phyloP scores from a whole-genome alignment of 2,329 filamentous ascomycete species.

The Aspergillus sp. region DNA sequence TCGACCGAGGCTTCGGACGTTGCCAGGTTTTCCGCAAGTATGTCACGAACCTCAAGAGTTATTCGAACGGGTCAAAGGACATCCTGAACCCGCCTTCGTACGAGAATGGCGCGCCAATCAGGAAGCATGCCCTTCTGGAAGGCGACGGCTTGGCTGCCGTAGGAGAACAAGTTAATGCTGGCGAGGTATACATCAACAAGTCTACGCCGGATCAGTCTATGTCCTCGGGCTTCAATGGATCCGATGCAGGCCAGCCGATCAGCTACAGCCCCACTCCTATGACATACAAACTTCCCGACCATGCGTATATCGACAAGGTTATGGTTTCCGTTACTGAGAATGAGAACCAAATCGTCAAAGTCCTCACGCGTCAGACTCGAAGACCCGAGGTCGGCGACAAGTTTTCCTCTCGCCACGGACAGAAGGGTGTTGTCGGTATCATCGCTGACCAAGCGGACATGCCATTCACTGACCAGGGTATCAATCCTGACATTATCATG shows the following conservation, averaged over 20 bases:
- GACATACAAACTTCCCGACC: conserved; percentile 82
- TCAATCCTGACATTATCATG: conserved; percentile 99
- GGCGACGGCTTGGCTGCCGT: conserved; percentile 88
- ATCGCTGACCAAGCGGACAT: conserved; percentile 97
- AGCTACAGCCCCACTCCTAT: conserved; percentile 47
- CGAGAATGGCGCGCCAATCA: conserved; percentile 63
- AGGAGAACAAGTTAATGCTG: conserved; percentile 75
- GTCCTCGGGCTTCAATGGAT: conserved; percentile 65
- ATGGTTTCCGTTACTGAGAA: conserved; percentile 89
- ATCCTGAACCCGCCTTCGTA: conserved; percentile 66
- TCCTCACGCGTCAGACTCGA: conserved; percentile 94
- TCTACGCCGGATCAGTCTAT: conserved; percentile 79
- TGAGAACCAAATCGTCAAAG: conserved; percentile 85
- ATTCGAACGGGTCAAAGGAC: conserved; percentile 76
- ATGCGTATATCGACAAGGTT: conserved; percentile 92
- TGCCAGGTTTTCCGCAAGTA: conserved; percentile 99
- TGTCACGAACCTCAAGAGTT: conserved; percentile 81
- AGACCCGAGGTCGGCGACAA: conserved; percentile 96
- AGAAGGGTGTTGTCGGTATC: conserved; percentile 96
- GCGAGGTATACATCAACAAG: conserved; percentile 91
- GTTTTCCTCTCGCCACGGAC: conserved; percentile 96
- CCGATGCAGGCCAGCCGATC: conserved; percentile 60
- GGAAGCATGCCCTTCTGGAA: conserved; percentile 75
- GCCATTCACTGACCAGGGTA: conserved; percentile 88
- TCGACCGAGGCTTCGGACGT: conserved; percentile 91